Evolutionary conservation across 352 stramenopile genomes (phyloP), one percentile per base, ranked within the genome.

Genomic region (Globisporangium cylindrosporum): DNA sequence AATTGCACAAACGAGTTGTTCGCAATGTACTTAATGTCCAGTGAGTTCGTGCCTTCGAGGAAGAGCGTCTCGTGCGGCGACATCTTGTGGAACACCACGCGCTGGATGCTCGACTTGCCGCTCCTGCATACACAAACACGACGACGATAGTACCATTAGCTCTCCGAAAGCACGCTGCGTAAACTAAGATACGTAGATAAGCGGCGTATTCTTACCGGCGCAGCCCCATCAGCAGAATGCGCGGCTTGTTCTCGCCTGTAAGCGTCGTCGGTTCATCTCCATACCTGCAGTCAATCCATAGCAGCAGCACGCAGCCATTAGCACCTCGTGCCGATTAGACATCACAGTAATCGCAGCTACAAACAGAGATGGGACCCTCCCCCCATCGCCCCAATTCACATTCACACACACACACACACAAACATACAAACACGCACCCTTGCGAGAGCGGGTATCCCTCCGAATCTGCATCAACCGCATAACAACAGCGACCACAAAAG

Each of bases 51-150:
- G 61, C 75, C 78, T 67, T 93, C 86, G 53, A 97, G 78, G 63
- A 99, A 99, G 36, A 99, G 76, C 51, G 97, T 99, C 80, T 99
- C 97, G 70, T 99, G 97, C 25, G 97, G 95, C 49, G 90, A 98
- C 93, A 98, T 98, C 83, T 99, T 99, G 73, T 99, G 92, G 86
- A 99, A 99, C 46, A 99, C 96, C 64, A 99, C 97, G 68, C 94
- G 92, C 74, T 99, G 88, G 69, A 94, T 94, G 55, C 84, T 95
- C 29, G 87, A 94, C 72, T 96, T 96, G 76, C 89, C 88, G 68
- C 88, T 94, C 73, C 84, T 92, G n/a, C 10, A 55, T 14, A 27
- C 6, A 36, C 20, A 29, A n/a, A 32, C 1, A 24, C 55, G 36
- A 60, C 27, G 2, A 60, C 1, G 22, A n/a, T 38, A 24, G 1